Conservation (phyloP, 768 basidiomycete species). For the Amanita phalloides region DNA sequence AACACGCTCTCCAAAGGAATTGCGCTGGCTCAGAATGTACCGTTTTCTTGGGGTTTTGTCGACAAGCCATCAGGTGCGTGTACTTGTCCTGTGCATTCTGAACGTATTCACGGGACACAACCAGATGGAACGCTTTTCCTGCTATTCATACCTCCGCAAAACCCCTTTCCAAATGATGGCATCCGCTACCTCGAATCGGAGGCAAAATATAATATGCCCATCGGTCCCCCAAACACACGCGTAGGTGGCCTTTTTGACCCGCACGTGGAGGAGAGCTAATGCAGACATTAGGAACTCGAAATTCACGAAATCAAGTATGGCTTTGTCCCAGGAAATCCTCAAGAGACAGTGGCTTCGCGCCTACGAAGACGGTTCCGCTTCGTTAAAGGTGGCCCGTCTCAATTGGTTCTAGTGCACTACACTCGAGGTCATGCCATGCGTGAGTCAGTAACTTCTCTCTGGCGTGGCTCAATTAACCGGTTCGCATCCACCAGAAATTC, state of each 20-base stretch:
- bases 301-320: conserved; percentile 64
- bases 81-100: not conserved
- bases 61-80: conserved; percentile 66
- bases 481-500: conserved; percentile 32
- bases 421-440: conserved; percentile 50
- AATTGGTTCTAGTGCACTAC: conserved; percentile 72
- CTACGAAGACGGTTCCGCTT: conserved; percentile 64
- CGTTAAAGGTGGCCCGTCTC: conserved; percentile 59
- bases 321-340: conserved; percentile 51
- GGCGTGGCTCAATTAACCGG: not conserved
- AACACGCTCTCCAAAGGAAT: conserved; percentile 53
- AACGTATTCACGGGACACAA: not conserved
- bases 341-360: conserved; percentile 56
- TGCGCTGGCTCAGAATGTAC: conserved; percentile 41
- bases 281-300: conserved; percentile 58
- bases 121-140: conserved; percentile 58
- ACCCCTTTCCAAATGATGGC: conserved; percentile 65
- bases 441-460: conserved; percentile 26
- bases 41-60: conserved; percentile 65
- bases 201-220: conserved; percentile 43
- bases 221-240: conserved; percentile 26
- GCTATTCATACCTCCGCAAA: conserved; percentile 50
- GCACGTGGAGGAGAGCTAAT: not conserved
- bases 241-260: conserved; percentile 27
- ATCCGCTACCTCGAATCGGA: conserved; percentile 71